These are phyloP conservation scores for Leishmania braziliensis DNA, from an alignment of 208 protist species.

Conservation along the genomic window DNA sequence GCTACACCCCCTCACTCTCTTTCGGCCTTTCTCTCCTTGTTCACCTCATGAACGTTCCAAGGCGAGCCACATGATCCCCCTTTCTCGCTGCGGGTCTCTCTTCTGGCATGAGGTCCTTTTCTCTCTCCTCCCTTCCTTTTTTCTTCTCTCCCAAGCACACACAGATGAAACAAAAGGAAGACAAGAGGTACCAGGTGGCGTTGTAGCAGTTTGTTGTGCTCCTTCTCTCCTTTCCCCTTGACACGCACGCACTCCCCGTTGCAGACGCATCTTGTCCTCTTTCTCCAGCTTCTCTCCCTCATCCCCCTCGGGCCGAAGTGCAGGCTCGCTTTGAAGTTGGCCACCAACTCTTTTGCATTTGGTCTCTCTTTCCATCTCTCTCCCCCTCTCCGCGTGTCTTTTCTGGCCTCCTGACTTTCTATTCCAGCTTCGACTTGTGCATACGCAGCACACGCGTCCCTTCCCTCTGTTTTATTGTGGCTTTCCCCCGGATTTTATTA, in stretches of 20 bases:
- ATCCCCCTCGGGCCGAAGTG: neutral
- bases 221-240: neutral
- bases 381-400: neutral
- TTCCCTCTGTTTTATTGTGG: conserved; percentile 14
- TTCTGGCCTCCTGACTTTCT: neutral
- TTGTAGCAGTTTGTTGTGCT: neutral
- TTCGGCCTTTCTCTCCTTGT: neutral
- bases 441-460: neutral
- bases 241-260: neutral
- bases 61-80: no score
- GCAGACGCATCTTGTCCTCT: neutral
- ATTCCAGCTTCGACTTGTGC: no score
- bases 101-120: neutral
- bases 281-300: neutral
- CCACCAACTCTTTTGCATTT: neutral
- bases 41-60: neutral
- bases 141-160: neutral
- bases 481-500: neutral
- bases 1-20: neutral
- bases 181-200: neutral
- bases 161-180: neutral
- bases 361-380: neutral
- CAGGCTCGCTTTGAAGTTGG: neutral
- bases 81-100: no score
- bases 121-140: neutral